phyloP scores from a whole-genome alignment of 306 rosid genomes.

The Gastrolobium bilobum region DNA sequence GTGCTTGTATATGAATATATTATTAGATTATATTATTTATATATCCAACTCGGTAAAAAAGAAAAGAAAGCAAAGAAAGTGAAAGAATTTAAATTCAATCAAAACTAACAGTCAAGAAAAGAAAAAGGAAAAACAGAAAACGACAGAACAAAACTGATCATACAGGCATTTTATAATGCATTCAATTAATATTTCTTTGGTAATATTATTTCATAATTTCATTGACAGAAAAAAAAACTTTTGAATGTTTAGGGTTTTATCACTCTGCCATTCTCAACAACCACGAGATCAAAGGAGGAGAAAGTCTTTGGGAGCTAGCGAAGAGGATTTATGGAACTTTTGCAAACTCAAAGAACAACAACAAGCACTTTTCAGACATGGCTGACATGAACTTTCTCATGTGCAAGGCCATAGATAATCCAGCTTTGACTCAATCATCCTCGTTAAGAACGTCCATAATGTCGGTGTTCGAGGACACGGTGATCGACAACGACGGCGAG shows the following conservation, averaged over 20 bases:
- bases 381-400: constrained; percentile 66
- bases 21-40: too few relatives aligned
- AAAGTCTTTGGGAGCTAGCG: constrained; percentile 71
- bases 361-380: constrained; percentile 74
- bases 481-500: constrained; percentile 49
- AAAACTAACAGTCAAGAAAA: too few relatives aligned
- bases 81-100: too few relatives aligned
- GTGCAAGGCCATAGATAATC: constrained; percentile 71
- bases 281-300: constrained; percentile 67
- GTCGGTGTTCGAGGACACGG: constrained; percentile 72
- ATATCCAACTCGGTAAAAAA: too few relatives aligned
- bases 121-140: too few relatives aligned
- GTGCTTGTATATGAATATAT: too few relatives aligned
- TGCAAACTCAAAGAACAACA: constrained; percentile 53
- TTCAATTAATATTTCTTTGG: too few relatives aligned
- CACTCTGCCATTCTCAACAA: constrained; percentile 69
- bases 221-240: background rate
- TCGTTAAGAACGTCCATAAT: constrained; percentile 62
- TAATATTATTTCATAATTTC: too few relatives aligned
- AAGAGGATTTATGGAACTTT: constrained; percentile 52
- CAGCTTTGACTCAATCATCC: constrained; percentile 61
- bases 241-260: constrained; percentile 62
- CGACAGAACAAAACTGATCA: too few relatives aligned
- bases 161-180: too few relatives aligned
- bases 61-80: too few relatives aligned